These are phyloP conservation scores for Zasmidium citrigriseum DNA, from an alignment of 2,329 filamentous ascomycete species.

Conservation along the genomic window DNA sequence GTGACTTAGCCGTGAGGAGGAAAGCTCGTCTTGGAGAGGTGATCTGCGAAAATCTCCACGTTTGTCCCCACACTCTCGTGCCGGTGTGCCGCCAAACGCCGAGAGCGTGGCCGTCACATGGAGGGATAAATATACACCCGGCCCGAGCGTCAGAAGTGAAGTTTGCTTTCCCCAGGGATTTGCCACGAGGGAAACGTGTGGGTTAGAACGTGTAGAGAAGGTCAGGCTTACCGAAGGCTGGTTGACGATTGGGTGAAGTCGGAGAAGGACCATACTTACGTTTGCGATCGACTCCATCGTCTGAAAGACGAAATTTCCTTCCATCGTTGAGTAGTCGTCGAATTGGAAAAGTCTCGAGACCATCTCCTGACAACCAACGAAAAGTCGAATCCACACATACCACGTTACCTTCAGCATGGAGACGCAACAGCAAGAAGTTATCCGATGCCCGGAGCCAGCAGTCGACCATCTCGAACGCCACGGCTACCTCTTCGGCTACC, in stretches of 20 bases:
- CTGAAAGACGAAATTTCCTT: neutral
- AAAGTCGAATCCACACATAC: neutral
- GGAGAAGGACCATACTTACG: neutral
- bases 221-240: neutral
- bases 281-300: neutral
- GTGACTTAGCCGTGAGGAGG: neutral
- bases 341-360: too few relatives aligned
- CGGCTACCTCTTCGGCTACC: constrained; percentile 59
- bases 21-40: neutral
- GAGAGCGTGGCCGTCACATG: neutral
- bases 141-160: neutral
- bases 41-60: constrained; percentile 1
- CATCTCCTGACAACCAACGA: too few relatives aligned
- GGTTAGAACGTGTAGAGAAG: neutral
- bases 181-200: neutral
- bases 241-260: neutral
- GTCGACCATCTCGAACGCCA: constrained; percentile 46
- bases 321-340: neutral
- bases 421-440: constrained; percentile 16
- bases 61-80: neutral
- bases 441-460: constrained; percentile 27
- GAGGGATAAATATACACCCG: neutral
- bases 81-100: constrained; percentile 7
- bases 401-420: constrained; percentile 8
- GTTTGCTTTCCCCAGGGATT: neutral